Percentiles rank a stretch among this genome's conserved stretches.
Evolutionary conservation across 768 basidiomycete genomes (phyloP).

Genomic region (Gyrodon lividus): DNA sequence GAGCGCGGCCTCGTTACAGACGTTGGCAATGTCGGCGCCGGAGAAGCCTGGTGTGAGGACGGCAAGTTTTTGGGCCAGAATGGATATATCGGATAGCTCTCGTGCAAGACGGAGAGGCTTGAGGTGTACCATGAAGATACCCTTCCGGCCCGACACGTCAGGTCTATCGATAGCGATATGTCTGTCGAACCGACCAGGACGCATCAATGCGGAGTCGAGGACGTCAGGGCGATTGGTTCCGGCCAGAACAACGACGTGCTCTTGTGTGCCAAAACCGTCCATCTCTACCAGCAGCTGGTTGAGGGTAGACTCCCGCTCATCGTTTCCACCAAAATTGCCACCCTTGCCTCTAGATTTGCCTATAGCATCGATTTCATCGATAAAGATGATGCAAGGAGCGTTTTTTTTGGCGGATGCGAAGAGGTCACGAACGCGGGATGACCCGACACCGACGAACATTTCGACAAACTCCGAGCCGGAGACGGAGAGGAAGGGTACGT

Average conservation of each 20-base stretch:
- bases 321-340: slow-evolving; percentile 87
- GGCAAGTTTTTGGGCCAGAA: slow-evolving; percentile 88
- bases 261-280: slow-evolving; percentile 98
- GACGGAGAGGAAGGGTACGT: slow-evolving; percentile 96
- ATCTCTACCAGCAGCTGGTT: slow-evolving; percentile 98
- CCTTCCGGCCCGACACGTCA: slow-evolving; percentile 89
- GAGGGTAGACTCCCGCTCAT: slow-evolving; percentile 95
- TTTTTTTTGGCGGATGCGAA: slow-evolving; percentile 98
- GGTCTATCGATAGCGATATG: slow-evolving; percentile 95
- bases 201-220: slow-evolving; percentile 91
- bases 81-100: slow-evolving; percentile 45
- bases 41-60: slow-evolving; percentile 98
- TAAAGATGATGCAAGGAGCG: slow-evolving; percentile 97
- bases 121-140: slow-evolving; percentile 93
- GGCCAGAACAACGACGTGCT: slow-evolving; percentile 94
- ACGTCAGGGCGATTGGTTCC: slow-evolving; percentile 98
- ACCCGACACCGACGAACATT: slow-evolving; percentile 99
- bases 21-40: slow-evolving; percentile 98
- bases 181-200: slow-evolving; percentile 96
- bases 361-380: slow-evolving; percentile 99
- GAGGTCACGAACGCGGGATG: slow-evolving; percentile 94
- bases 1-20: slow-evolving; percentile 96
- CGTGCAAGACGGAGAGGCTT: slow-evolving; percentile 71
- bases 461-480: slow-evolving; percentile 99
- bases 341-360: slow-evolving; percentile 86